These are phyloP conservation scores for Russula earlei DNA, from an alignment of 768 basidiomycete species.

Conservation along the genomic window DNA sequence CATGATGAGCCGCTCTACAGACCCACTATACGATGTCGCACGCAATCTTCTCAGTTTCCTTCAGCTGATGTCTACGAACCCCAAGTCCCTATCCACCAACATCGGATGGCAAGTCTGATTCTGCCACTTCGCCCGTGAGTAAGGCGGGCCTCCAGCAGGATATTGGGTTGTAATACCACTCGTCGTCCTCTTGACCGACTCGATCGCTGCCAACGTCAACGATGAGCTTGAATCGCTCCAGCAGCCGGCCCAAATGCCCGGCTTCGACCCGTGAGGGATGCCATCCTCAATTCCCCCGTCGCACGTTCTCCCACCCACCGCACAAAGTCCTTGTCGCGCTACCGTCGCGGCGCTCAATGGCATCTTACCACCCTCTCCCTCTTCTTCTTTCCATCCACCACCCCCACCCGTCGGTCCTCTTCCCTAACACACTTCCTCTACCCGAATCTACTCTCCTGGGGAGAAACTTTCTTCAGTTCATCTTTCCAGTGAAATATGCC, in stretches of 20 bases:
- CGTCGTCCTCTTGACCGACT: neutral
- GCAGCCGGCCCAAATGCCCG: conserved; percentile 39
- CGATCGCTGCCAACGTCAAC: conserved; percentile 8
- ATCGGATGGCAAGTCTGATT: too few species aligned
- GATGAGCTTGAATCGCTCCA: conserved; percentile 1
- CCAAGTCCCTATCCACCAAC: too few species aligned
- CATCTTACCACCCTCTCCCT: conserved; percentile 29
- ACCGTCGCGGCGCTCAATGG: conserved; percentile 73
- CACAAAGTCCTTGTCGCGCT: conserved; percentile 42
- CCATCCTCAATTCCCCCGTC: conserved; percentile 69
- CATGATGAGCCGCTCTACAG: too few species aligned
- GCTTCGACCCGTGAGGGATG: conserved; percentile 83
- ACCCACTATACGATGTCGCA: too few species aligned
- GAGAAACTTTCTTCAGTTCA: conserved; percentile 17
- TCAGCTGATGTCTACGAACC: too few species aligned
- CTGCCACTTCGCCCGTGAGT: too few species aligned
- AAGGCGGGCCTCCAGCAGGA: conserved; percentile 2
- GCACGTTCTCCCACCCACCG: conserved; percentile 34
- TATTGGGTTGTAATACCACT: conserved; percentile 2
- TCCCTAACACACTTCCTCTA: conserved; percentile 22
- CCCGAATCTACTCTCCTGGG: conserved; percentile 18
- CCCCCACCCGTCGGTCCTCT: conserved; percentile 15
- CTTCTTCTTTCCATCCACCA: conserved; percentile 18
- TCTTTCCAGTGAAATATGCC: neutral
- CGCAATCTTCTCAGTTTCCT: too few species aligned